Evolutionary conservation across 352 stramenopile species (phyloP).

Genomic region (Plasmopara halstedii): DNA sequence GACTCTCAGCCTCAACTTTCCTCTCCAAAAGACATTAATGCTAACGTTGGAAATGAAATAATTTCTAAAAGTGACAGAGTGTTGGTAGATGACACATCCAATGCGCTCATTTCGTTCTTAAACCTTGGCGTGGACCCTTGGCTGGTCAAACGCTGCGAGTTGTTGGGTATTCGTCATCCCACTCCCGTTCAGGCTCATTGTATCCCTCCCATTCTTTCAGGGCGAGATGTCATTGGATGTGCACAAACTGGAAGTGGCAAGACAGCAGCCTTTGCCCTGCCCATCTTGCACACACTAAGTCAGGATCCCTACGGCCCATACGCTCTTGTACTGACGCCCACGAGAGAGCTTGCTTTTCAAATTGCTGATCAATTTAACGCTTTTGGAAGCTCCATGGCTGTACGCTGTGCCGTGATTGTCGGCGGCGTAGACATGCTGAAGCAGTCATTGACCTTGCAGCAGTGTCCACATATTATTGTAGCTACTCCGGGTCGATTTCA

Average conservation of each 20-base stretch:
- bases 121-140: slow-evolving; percentile 82
- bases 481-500: slow-evolving; percentile 94
- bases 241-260: slow-evolving; percentile 96
- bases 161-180: slow-evolving; percentile 79
- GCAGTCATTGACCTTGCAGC: slow-evolving; percentile 85
- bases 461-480: slow-evolving; percentile 95
- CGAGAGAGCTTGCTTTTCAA: slow-evolving; percentile 97
- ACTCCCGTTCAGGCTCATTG: slow-evolving; percentile 87
- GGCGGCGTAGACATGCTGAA: slow-evolving; percentile 93
- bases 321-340: slow-evolving; percentile 94
- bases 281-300: slow-evolving; percentile 94
- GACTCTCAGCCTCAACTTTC: slow-evolving; percentile 2
- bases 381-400: slow-evolving; percentile 87
- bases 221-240: slow-evolving; percentile 89
- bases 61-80: slow-evolving; percentile 32
- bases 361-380: slow-evolving; percentile 97
- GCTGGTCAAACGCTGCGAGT: slow-evolving; percentile 79
- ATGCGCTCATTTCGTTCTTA: slow-evolving; percentile 68
- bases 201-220: slow-evolving; percentile 85
- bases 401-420: slow-evolving; percentile 91
- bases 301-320: slow-evolving; percentile 93
- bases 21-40: not conserved
- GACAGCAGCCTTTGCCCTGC: slow-evolving; percentile 96
- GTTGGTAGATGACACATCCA: slow-evolving; percentile 26
- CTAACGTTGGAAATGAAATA: not conserved